Evolutionary conservation across 768 basidiomycete genomes (phyloP).

Genomic region (Phylloporus sp.): DNA sequence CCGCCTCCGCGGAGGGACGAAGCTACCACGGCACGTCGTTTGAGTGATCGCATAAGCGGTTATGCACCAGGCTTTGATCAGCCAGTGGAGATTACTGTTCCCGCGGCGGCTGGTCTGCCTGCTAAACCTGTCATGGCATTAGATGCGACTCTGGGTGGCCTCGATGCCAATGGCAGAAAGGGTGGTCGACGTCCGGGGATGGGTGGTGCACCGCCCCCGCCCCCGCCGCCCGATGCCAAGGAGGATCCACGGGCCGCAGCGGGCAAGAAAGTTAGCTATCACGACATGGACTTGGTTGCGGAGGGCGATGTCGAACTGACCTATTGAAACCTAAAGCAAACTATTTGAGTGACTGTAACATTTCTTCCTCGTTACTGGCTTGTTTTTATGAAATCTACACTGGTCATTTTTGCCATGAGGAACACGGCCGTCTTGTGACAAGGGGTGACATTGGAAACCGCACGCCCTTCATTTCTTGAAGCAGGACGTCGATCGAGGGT

Average conservation of each 20-base stretch:
- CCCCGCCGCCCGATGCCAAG: slow-evolving; percentile 83
- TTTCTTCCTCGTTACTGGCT: slow-evolving; percentile 11
- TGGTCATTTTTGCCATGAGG: slow-evolving; percentile 25
- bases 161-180: slow-evolving; percentile 30
- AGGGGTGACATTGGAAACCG: slow-evolving; percentile 18
- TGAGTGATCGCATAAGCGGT: slow-evolving; percentile 80
- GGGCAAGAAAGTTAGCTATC: slow-evolving; percentile 86
- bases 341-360: slow-evolving; percentile 23
- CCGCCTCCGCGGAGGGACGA: slow-evolving; percentile 53
- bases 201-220: slow-evolving; percentile 56
- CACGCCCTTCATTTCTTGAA: slow-evolving; percentile 21
- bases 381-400: slow-evolving; percentile 29
- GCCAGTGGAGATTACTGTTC: slow-evolving; percentile 41
- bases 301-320: slow-evolving; percentile 66
- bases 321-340: slow-evolving; percentile 30
- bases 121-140: slow-evolving; percentile 66
- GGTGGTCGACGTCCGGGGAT: slow-evolving; percentile 36
- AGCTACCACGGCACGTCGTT: slow-evolving; percentile 50
- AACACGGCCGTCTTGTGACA: slow-evolving; percentile 25
- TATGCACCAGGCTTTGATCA: slow-evolving; percentile 51
- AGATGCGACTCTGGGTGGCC: slow-evolving; percentile 44
- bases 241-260: slow-evolving; percentile 90
- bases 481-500: slow-evolving; percentile 28
- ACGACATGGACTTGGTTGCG: slow-evolving; percentile 92
- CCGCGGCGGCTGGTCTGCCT: slow-evolving; percentile 70